Conservation (phyloP, 2,329 filamentous ascomycete genomes). For the Setomelanomma holmii region DNA sequence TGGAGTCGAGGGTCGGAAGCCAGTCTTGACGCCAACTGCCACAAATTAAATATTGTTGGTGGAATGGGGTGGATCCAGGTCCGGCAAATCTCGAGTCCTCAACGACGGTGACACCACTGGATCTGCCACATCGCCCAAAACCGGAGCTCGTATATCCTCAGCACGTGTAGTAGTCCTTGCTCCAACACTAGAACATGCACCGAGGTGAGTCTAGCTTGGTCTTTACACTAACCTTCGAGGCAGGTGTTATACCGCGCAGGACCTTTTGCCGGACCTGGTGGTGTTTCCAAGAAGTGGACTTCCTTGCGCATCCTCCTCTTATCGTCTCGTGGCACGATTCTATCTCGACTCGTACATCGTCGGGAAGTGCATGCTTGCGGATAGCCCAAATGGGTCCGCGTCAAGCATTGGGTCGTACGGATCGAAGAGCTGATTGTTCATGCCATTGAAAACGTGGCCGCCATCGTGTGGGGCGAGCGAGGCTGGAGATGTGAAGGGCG, state of each 20-base stretch:
- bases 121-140: too few relatives aligned
- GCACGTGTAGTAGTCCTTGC: too few relatives aligned
- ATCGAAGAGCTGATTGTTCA: constrained; percentile 65
- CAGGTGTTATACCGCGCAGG: too few relatives aligned
- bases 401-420: constrained; percentile 87
- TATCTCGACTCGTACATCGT: constrained; percentile 67
- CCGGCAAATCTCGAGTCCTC: too few relatives aligned
- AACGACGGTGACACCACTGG: too few relatives aligned
- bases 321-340: constrained; percentile 10
- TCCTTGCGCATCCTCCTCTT: constrained; percentile 12
- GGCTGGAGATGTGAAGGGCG: constrained; percentile 42
- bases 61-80: neutral
- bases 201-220: too few relatives aligned
- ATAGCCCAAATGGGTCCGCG: constrained; percentile 91
- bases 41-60: constrained; percentile 25
- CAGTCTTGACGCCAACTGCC: constrained; percentile 40
- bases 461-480: constrained; percentile 43
- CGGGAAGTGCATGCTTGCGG: constrained; percentile 94
- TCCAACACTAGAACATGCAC: too few relatives aligned
- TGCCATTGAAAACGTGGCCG: constrained; percentile 50
- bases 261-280: too few relatives aligned
- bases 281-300: constrained; percentile 4
- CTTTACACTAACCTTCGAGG: too few relatives aligned
- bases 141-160: too few relatives aligned
- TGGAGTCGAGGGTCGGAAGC: constrained; percentile 8